Evolutionary conservation across 2,329 filamentous ascomycete genomes (phyloP), one percentile per base, ranked within the genome.

Genomic region (Talaromyces sp.): DNA sequence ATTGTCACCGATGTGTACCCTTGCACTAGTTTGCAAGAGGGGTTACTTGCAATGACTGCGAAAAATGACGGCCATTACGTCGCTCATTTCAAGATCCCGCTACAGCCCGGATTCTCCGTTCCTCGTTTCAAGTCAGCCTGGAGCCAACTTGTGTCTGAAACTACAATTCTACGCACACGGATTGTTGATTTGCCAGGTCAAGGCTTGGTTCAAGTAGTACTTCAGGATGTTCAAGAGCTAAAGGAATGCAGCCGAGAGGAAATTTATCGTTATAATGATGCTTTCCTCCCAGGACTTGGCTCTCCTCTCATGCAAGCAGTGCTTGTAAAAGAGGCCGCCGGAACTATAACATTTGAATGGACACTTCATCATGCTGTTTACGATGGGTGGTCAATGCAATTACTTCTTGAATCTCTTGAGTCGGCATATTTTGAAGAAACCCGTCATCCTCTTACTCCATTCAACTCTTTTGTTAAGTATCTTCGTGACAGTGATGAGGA

Each of bases 11-110:
- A 78, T 57, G 75, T 78, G 5, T 78, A 77, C 52, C 76, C 76
- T 10, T 76, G 74, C 62, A 78, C 75, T 5, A 70, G 75, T 1
- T 71, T 74, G 0, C 76, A 78, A 59, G 74, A 78, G 61, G 79
- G 77, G 1, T 69, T 82, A 1, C 68, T 81, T 36, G 78, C 79
- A 0, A 75, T 82, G 59, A 79, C 78, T 0, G 71, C 76, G 18
- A 79, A 77, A 40, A 51, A 56, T 40, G 68, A 71, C 6, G 79
- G 79, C 3, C 42, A 52, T 18, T 61, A 57, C 27, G 36, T 61
- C n/a, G 36, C 55, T 3, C 12, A 34, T 16, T 51, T 60, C 42
- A 10, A 50, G 18, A 56, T 56, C 51, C 28, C 51, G 31, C 52
- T 60, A 31, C 34, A 44, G 56, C 23, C 16, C 56, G 31, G 27